Conservation (phyloP, 352 stramenopile species). For the Phytophthora multivora region DNA sequence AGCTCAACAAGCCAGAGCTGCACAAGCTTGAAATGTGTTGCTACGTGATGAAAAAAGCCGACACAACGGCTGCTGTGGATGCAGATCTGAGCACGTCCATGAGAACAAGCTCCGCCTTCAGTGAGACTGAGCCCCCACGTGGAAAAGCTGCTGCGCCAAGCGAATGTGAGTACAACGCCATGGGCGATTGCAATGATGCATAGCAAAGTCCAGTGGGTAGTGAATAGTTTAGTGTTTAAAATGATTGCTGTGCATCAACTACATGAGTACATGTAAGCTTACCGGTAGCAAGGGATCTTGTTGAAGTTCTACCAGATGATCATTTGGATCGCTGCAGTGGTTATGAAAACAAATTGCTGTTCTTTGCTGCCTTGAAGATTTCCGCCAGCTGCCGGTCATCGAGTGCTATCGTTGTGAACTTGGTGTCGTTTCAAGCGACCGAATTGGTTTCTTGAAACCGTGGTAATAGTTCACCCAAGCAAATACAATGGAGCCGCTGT, state of each 20-base stretch:
- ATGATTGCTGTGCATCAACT: too few relatives aligned
- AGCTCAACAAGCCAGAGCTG: slow-evolving; percentile 30
- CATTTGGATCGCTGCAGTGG: neutral
- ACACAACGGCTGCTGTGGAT: too few relatives aligned
- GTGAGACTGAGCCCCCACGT: slow-evolving; percentile 5
- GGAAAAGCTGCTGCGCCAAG: neutral
- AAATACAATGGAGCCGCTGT: slow-evolving; percentile 33
- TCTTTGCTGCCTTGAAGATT: neutral
- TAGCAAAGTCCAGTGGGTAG: neutral
- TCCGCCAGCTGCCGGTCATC: too few relatives aligned
- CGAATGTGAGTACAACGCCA: slow-evolving; percentile 14
- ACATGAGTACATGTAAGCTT: too few relatives aligned
- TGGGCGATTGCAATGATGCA: neutral
- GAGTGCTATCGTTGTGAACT: neutral
- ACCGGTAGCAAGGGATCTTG: too few relatives aligned
- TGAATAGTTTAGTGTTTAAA: too few relatives aligned
- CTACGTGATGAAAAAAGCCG: slow-evolving; percentile 15
- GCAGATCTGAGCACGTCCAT: slow-evolving; percentile 11
- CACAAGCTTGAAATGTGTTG: slow-evolving; percentile 24
- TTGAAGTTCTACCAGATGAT: neutral
- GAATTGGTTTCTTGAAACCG: slow-evolving; percentile 20
- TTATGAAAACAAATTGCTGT: neutral
- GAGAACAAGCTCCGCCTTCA: slow-evolving; percentile 17
- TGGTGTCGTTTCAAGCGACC: slow-evolving; percentile 5
- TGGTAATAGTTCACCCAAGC: neutral